Percentiles rank a stretch among this genome's conserved stretches.
phyloP scores from a whole-genome alignment of 2,329 filamentous ascomycete species.

The Coniella vitis region DNA sequence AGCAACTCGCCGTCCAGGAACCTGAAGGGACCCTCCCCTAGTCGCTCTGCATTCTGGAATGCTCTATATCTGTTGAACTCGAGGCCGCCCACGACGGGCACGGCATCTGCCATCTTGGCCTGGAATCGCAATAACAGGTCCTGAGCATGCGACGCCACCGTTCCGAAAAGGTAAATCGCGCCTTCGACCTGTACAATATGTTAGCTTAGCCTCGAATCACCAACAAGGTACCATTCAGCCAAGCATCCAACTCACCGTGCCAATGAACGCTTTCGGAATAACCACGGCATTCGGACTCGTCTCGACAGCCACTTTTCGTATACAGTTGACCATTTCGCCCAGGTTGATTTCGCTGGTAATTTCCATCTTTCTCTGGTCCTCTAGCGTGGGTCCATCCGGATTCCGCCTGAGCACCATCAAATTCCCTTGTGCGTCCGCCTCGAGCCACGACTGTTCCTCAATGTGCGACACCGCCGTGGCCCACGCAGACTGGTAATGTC shows the following conservation, averaged over 20 bases:
- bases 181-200: constrained; percentile 64
- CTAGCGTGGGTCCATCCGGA: constrained; percentile 60
- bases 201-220: constrained; percentile 16
- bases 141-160: constrained; percentile 64
- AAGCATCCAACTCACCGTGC: constrained; percentile 56
- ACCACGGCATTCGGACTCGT: constrained; percentile 60
- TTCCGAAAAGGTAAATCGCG: constrained; percentile 81
- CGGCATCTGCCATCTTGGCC: constrained; percentile 55
- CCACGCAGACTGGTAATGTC: constrained; percentile 80
- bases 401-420: constrained; percentile 75
- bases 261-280: constrained; percentile 77
- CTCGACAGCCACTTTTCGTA: constrained; percentile 65
- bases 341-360: constrained; percentile 76
- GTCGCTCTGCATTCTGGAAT: constrained; percentile 65
- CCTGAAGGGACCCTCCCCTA: constrained; percentile 69
- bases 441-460: constrained; percentile 67
- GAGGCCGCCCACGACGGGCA: constrained; percentile 65
- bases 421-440: constrained; percentile 84
- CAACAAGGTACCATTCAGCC: neutral
- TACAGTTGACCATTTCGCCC: constrained; percentile 89
- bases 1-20: constrained; percentile 92
- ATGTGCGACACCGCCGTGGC: constrained; percentile 70
- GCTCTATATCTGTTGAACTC: constrained; percentile 76
- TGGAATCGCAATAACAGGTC: constrained; percentile 82
- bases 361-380: constrained; percentile 65